Base-by-base conservation (phyloP, 2,329 filamentous ascomycete genomes). In the Tolypocladium inflatum region DNA sequence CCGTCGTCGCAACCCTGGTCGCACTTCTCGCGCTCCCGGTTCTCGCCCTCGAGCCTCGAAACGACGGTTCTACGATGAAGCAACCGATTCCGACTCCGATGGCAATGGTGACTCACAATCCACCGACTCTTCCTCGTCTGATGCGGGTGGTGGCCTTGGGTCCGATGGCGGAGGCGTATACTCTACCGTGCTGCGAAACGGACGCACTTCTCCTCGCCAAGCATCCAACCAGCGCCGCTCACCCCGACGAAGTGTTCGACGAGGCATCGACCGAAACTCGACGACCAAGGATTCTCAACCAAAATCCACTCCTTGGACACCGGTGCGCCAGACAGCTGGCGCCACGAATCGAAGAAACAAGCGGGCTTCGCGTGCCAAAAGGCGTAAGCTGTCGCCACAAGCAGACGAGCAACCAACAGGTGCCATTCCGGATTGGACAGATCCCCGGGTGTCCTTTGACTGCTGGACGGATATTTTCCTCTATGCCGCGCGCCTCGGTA, bases 381-480 rank as follows among this genome's bases (percentile, higher is more conserved):
- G 57, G 38, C 61, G 57, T 23, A 62, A 58, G 48, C 15, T 59
- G n/a, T 30, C 51, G 13, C 13, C 55, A 13, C 13, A 50, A 23
- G 41, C 41, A n/a, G 43, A 56, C 43, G 54, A 60, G n/a, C 45
- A 60, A 19, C 53, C 58, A 35, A 51, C 61, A 15, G 63, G 60
- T 3, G 26, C 59, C 65, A 79, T 83, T 54, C 81, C 81, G 17
- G 72, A 79, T 43, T 89, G 82, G 83, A 75, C 78, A 58, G 78
- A 76, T 26, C 77, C 71, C 2, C 67, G 69, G 38, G 68, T 91
- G 26, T 85, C 87, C 1, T 89, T 91, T 64, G 80, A 85, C 52
- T 79, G 90, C 19, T 84, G 91, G 62, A 74, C 84, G 30, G 80
- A 85, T 57, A 84, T 94, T 43, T 90, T 95, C 66, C 73, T 81